Conservation (phyloP, 2,329 filamentous ascomycete species). For the Tolypocladium nubicola region DNA sequence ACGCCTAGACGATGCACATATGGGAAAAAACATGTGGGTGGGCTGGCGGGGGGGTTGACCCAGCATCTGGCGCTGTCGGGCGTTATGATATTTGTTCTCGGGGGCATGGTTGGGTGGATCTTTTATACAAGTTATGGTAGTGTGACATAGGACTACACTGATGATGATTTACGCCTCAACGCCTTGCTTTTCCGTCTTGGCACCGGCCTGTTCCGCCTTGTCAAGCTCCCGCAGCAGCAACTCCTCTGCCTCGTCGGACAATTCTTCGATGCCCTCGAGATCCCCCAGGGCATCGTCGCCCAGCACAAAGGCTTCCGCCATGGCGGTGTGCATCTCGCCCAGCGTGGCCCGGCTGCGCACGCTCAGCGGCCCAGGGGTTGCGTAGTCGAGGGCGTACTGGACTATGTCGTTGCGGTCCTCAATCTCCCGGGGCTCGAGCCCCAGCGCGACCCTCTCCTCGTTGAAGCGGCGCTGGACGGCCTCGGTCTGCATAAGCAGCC, state of each 20-base stretch:
- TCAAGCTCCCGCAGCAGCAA: slow-evolving; percentile 22
- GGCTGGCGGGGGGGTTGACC: background rate
- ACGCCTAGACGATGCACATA: background rate
- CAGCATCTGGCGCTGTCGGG: background rate
- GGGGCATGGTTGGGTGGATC: background rate
- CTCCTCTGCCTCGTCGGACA: slow-evolving; percentile 27
- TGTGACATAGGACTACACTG: background rate
- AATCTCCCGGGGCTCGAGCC: slow-evolving; percentile 36
- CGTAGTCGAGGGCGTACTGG: slow-evolving; percentile 28
- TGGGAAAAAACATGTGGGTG: background rate
- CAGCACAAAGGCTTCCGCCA: slow-evolving; percentile 35
- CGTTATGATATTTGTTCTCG: background rate
- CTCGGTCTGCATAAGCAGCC: slow-evolving; percentile 74
- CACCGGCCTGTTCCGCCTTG: slow-evolving; percentile 9
- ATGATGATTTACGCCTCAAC: background rate
- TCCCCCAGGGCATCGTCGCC: slow-evolving; percentile 28
- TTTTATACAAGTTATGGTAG: background rate
- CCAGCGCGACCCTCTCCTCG: slow-evolving; percentile 52
- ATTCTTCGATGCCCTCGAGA: slow-evolving; percentile 26
- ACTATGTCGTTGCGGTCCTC: slow-evolving; percentile 27
- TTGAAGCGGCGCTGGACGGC: slow-evolving; percentile 56
- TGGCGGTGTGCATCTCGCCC: slow-evolving; percentile 26
- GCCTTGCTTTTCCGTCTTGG: slow-evolving; percentile 4
- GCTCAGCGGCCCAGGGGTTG: slow-evolving; percentile 28
- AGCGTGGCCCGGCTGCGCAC: slow-evolving; percentile 24